Base-by-base conservation (phyloP, 108 stramenopile genomes). In the Nitzschia inconspicua region DNA sequence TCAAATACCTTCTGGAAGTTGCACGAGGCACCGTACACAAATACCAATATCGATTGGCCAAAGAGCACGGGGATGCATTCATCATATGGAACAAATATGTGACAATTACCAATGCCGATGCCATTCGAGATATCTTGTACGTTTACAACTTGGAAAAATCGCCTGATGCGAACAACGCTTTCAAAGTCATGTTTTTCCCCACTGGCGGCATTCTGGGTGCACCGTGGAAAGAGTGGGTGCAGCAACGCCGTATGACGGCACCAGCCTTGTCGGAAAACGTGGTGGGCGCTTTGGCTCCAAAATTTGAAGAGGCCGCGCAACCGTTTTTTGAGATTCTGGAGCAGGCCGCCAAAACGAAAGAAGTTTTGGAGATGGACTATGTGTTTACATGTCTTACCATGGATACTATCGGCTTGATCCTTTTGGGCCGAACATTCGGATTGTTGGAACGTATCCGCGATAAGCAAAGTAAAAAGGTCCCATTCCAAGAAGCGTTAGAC, bases 21-120 rank as follows among this genome's bases (percentile, higher is more conserved):
- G 11, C 10, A 11, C 23, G 26, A 53, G 51, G 51, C 7, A 9
- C 24, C 8, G 11, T 20, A 10, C 51, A 53, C 20, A 20, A 11
- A 11, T 53, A 53, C 29, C 27, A 29, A 7, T 29, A 28, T 7
- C 19, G 28, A 26, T 30, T 53, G 8, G 11, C 11, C 11, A 7
- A 53, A 30, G 16, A 30, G 29, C 51, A 53, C 28, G 51, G 51
- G 9, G 51, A 53, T 7, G 10, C 8, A 9, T 53, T 53, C 16
- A 53, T 53, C 16, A 30, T 53, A 11, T 26, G 51, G 27, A 53
- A 53, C 28, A 25, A 30, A 11, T 53, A 29, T 30, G 51, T 53
- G 10, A 30, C 29, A 11, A 10, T 53, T 7, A 26, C 24, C 26
- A 27, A 53, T 30, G 9, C 23, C 11, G 26, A 53, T 28, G 28